Percentiles rank a stretch among this genome's conserved stretches.
These are phyloP conservation scores for Xylaria nigripes DNA, from an alignment of 495 filamentous ascomycete genomes.

Conservation along the genomic window DNA sequence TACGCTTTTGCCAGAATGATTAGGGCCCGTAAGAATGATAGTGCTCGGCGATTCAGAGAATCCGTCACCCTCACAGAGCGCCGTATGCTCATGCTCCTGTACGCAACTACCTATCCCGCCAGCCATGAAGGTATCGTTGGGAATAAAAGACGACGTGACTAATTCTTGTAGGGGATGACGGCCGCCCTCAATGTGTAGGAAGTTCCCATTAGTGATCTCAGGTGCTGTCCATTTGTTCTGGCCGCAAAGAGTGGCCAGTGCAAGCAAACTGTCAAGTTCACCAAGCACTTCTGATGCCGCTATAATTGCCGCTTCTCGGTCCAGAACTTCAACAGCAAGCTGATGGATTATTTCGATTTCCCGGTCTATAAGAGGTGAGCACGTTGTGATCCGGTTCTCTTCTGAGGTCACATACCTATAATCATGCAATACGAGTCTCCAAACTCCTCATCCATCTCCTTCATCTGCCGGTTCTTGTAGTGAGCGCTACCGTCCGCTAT, in stretches of 20 bases:
- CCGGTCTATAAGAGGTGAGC: slow-evolving; percentile 51
- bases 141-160: slow-evolving; percentile 74
- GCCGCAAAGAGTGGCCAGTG: slow-evolving; percentile 69
- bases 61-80: not conserved
- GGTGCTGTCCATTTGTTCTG: slow-evolving; percentile 67
- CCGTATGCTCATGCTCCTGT: slow-evolving; percentile 5
- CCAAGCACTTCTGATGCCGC: slow-evolving; percentile 68
- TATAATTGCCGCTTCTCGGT: slow-evolving; percentile 59
- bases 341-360: slow-evolving; percentile 86
- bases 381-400: not conserved
- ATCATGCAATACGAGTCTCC: slow-evolving; percentile 83
- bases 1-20: slow-evolving; percentile 93
- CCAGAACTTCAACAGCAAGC: slow-evolving; percentile 62
- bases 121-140: slow-evolving; percentile 65
- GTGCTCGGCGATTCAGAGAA: slow-evolving; percentile 50
- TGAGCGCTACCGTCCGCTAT: slow-evolving; percentile 63
- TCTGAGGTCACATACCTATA: slow-evolving; percentile 49
- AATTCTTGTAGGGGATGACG: slow-evolving; percentile 87
- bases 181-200: slow-evolving; percentile 72
- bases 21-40: slow-evolving; percentile 83
- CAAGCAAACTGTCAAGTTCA: slow-evolving; percentile 81
- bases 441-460: slow-evolving; percentile 68
- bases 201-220: slow-evolving; percentile 59
- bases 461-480: slow-evolving; percentile 83
- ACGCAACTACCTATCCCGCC: slow-evolving; percentile 46